Evolutionary conservation across 192 early-diverging fungal genomes (phyloP).

Genomic region (Podila minutissima): DNA sequence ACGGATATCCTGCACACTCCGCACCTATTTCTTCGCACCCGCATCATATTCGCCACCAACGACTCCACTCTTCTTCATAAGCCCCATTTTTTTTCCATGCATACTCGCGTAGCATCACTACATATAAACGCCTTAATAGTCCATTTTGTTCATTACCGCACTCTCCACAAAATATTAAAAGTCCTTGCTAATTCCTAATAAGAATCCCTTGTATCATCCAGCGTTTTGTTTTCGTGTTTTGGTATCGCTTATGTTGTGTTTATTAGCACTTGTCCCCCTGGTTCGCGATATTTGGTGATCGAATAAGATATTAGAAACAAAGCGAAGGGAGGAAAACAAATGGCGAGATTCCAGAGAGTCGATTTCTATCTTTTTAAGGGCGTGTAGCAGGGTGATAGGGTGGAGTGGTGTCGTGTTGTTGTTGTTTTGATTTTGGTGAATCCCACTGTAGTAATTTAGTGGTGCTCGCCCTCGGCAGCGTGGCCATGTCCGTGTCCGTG

Average conservation of each 20-base stretch:
- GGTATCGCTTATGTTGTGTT: neutral
- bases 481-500: slow-evolving; percentile 65
- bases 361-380: neutral
- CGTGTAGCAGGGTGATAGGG: neutral
- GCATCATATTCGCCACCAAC: neutral
- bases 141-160: neutral
- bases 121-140: neutral
- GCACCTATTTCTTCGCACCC: neutral
- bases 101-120: neutral
- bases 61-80: slow-evolving; percentile 4
- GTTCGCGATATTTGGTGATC: neutral
- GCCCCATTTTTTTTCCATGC: neutral
- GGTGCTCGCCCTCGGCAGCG: slow-evolving; percentile 44
- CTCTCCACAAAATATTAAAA: no score
- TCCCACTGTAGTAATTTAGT: slow-evolving; percentile 8
- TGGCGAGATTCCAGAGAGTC: no score
- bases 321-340: neutral
- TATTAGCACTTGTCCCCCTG: neutral
- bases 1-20: neutral
- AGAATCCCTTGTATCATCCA: neutral
- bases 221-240: neutral
- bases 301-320: neutral
- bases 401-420: neutral
- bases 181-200: no score
- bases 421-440: neutral